These are phyloP conservation scores for Epichloe scottii DNA, from an alignment of 2,329 filamentous ascomycete species.

Conservation along the genomic window DNA sequence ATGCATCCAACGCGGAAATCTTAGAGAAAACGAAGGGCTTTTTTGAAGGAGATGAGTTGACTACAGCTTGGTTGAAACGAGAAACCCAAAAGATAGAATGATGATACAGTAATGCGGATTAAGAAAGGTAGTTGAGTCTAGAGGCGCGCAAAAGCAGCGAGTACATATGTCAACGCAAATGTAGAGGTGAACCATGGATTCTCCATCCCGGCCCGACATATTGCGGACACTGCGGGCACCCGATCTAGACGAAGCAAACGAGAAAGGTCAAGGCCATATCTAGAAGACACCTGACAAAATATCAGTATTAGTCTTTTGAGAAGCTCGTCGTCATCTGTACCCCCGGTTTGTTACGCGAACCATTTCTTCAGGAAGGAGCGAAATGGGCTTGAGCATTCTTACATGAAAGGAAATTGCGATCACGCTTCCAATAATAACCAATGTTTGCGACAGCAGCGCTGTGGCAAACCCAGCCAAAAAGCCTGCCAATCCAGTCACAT, in stretches of 20 bases:
- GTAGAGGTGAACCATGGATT: constrained; percentile 54
- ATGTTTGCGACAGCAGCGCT: constrained; percentile 56
- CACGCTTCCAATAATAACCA: constrained; percentile 55
- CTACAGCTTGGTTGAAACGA: constrained; percentile 68
- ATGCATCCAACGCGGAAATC: constrained; percentile 72
- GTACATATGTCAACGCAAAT: constrained; percentile 60
- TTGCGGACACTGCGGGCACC: constrained; percentile 21
- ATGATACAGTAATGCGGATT: background rate
- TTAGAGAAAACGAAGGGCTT: constrained; percentile 66
- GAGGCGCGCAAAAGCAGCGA: constrained; percentile 41
- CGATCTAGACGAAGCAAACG: constrained; percentile 24
- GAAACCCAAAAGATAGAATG: constrained; percentile 51
- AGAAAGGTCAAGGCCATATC: constrained; percentile 29
- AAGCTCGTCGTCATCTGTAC: background rate
- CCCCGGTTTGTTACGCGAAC: background rate
- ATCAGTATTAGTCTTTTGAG: background rate
- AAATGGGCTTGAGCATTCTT: constrained; percentile 14
- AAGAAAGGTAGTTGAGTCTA: constrained; percentile 24
- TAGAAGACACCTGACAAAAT: constrained; percentile 24
- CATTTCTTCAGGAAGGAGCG: background rate
- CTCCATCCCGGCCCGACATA: constrained; percentile 38
- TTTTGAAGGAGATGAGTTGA: constrained; percentile 61
- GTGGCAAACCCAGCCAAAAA: constrained; percentile 52
- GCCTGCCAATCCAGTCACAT: constrained; percentile 26
- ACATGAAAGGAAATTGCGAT: constrained; percentile 53